Evolutionary conservation across 2,329 filamentous ascomycete genomes (phyloP).

Genomic region (Nigrospora osmanthi): DNA sequence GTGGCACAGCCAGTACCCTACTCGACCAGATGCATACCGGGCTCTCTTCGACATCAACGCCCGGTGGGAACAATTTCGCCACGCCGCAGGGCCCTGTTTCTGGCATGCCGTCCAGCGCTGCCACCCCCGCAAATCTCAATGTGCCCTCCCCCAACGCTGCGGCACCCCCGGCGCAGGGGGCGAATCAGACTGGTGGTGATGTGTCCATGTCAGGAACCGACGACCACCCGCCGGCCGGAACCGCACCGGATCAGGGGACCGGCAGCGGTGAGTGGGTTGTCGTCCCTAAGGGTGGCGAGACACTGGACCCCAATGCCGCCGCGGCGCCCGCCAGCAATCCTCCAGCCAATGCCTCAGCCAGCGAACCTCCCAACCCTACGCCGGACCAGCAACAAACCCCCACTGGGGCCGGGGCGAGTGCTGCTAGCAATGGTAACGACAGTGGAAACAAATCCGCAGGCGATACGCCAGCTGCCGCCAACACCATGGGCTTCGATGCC

Average conservation of each 20-base stretch:
- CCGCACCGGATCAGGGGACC: slow-evolving; percentile 40
- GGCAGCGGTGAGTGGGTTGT: slow-evolving; percentile 67
- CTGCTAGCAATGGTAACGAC: not conserved
- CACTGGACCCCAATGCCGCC: slow-evolving; percentile 25
- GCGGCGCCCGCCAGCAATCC: not conserved
- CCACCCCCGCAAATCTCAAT: slow-evolving; percentile 45
- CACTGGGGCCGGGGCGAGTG: not conserved
- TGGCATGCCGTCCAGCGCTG: slow-evolving; percentile 44
- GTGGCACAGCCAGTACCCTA: slow-evolving; percentile 54
- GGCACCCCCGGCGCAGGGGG: slow-evolving; percentile 10
- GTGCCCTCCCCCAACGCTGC: slow-evolving; percentile 35
- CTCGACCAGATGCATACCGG: slow-evolving; percentile 62
- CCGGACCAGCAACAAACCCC: slow-evolving; percentile 10
- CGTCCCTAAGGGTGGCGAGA: slow-evolving; percentile 54
- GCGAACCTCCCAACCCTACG: slow-evolving; percentile 12
- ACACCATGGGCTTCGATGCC: slow-evolving; percentile 30
- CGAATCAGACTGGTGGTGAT: slow-evolving; percentile 26
- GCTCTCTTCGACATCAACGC: slow-evolving; percentile 52
- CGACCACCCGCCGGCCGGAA: slow-evolving; percentile 24
- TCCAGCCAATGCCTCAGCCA: slow-evolving; percentile 6
- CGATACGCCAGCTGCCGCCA: slow-evolving; percentile 30
- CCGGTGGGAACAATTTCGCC: slow-evolving; percentile 46
- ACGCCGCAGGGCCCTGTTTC: slow-evolving; percentile 55
- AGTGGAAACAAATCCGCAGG: slow-evolving; percentile 24
- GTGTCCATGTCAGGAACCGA: slow-evolving; percentile 52